Evolutionary conservation across 306 rosid genomes (phyloP).

Genomic region (Quercus suber): DNA sequence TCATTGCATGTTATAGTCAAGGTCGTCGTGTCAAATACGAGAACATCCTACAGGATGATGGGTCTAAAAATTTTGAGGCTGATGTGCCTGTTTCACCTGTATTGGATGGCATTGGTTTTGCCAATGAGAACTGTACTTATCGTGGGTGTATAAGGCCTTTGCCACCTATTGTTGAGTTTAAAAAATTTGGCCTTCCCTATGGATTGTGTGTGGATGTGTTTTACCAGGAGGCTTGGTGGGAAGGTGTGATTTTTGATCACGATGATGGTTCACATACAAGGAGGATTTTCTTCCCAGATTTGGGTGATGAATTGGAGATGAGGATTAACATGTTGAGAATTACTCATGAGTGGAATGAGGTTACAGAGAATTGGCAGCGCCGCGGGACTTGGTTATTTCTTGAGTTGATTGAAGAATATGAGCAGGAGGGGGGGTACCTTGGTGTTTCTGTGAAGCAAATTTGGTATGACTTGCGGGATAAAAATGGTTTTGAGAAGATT

Average conservation of each 20-base stretch:
- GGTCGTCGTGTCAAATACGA: constrained; percentile 55
- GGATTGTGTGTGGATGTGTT: constrained; percentile 80
- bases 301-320: constrained; percentile 66
- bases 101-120: constrained; percentile 39
- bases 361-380: constrained; percentile 46
- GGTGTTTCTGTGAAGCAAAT: constrained; percentile 70
- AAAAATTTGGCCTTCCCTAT: constrained; percentile 32
- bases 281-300: constrained; percentile 69
- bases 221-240: constrained; percentile 89
- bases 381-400: constrained; percentile 77
- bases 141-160: constrained; percentile 64
- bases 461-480: constrained; percentile 69
- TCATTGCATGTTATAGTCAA: constrained; percentile 35
- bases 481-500: constrained; percentile 36
- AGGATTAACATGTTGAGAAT: constrained; percentile 42
- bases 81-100: constrained; percentile 41
- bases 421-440: constrained; percentile 27
- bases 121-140: not conserved
- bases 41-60: constrained; percentile 43
- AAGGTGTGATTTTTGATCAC: constrained; percentile 81
- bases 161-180: constrained; percentile 41
- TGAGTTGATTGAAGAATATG: constrained; percentile 61
- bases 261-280: constrained; percentile 53
- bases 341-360: constrained; percentile 77
- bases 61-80: constrained; percentile 29